Evolutionary conservation across 1,284 basidiomycete genomes (phyloP).

Genomic region (Pseudozyma sp.): DNA sequence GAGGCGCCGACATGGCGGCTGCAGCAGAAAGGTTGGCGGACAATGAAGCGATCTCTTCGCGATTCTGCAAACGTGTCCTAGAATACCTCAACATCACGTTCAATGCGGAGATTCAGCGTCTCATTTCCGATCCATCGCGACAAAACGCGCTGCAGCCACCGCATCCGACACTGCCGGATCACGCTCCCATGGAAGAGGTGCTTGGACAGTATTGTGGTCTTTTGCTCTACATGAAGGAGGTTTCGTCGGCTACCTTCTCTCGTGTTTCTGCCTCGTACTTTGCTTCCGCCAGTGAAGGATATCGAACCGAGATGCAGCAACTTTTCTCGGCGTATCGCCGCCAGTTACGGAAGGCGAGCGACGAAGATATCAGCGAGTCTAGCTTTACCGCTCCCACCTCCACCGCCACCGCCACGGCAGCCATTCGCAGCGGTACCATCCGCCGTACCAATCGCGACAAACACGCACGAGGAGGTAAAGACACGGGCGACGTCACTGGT

Average conservation of each 20-base stretch:
- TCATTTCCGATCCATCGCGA: slow-evolving; percentile 48
- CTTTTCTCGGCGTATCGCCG: slow-evolving; percentile 49
- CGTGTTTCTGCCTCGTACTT: slow-evolving; percentile 61
- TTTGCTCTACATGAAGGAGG: slow-evolving; percentile 93
- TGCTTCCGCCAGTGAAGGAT: slow-evolving; percentile 55
- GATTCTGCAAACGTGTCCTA: slow-evolving; percentile 90
- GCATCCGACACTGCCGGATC: slow-evolving; percentile 56
- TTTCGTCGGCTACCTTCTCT: slow-evolving; percentile 71
- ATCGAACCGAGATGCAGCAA: slow-evolving; percentile 57
- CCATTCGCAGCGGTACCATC: slow-evolving; percentile 53
- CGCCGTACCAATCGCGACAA: slow-evolving; percentile 39
- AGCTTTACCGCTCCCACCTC: slow-evolving; percentile 33
- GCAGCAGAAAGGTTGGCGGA: slow-evolving; percentile 85
- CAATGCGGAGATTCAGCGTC: slow-evolving; percentile 69
- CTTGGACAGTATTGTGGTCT: slow-evolving; percentile 89
- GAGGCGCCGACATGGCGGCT: slow-evolving; percentile 78
- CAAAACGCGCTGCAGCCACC: slow-evolving; percentile 48
- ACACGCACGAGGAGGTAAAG: slow-evolving; percentile 15
- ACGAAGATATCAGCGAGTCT: slow-evolving; percentile 51
- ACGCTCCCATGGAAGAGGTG: slow-evolving; percentile 76
- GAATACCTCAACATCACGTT: slow-evolving; percentile 92
- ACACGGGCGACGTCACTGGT: slow-evolving; percentile 28
- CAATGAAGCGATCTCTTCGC: slow-evolving; percentile 84
- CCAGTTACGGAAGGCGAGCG: slow-evolving; percentile 50
- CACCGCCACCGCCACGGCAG: slow-evolving; percentile 17